Evolutionary conservation across 2,329 filamentous ascomycete genomes (phyloP), one percentile per base, ranked within the genome.

Genomic region (Ophiosphaerella narmari): DNA sequence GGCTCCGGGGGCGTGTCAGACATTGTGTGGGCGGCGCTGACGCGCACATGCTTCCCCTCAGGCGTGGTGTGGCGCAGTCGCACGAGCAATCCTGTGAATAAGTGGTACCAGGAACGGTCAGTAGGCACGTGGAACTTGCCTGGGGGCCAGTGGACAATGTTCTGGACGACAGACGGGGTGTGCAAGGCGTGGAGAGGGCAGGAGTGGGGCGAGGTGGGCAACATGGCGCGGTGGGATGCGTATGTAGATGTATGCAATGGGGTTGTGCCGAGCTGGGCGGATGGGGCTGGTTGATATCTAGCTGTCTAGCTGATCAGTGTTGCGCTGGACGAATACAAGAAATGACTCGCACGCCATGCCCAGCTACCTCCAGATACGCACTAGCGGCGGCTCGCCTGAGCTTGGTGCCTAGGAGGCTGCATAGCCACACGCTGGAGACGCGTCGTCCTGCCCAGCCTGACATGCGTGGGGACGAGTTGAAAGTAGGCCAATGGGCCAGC

Each of bases 51-150:
- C 63, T 95, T 97, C 60, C 92, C 92, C 0, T 75, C 84, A 2
- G 94, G 94, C 1, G 89, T 97, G 1, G 95, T 92, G 67, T 99
- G 94, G 94, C 82, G 92, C 48, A 95, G 90, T 69, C 81, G 94
- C 43, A 88, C 88, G 66, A 85, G 92, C 68, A 97, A 99, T 67
- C 93, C 92, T 0, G 94, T 99, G 4, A 99, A 99, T 70, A 97
- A 97, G 71, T 99, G 94, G 94, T 99, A 99, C 72, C 97, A 97
- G 75, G 94, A 99, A 75, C 82, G 94, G 40, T 90, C 90, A 2
- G 78, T 83, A 40, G 94, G 94, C 0, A 92, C 87, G 2, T 89
- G 87, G 81, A 94, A 95, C 75, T 76, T 99, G 33, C 80, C 82
- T 0, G 85, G 83, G n/a, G 89, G 84, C 39, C 87, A 92, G 61